Conservation (phyloP, 2,329 filamentous ascomycete species). For the Penicillium capsulatum region DNA sequence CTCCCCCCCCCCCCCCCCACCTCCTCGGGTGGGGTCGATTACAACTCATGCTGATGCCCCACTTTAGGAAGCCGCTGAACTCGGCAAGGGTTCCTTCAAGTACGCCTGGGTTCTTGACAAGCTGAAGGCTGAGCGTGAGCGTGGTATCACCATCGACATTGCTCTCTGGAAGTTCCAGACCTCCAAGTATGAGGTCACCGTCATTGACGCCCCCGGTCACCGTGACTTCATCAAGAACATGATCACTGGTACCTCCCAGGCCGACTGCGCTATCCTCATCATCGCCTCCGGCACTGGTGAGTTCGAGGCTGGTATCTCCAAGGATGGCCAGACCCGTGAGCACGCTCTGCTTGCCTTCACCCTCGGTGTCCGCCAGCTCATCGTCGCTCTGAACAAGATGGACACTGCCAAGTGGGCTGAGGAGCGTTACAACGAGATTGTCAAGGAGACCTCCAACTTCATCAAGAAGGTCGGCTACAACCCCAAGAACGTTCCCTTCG, state of each 20-base stretch:
- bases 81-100: constrained; percentile 99
- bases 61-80: constrained; percentile 87
- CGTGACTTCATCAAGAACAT: constrained; percentile 99
- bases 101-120: constrained; percentile 99
- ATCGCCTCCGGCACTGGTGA: constrained; percentile 99
- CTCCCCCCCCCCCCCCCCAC: neutral
- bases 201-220: constrained; percentile 98
- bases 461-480: constrained; percentile 99
- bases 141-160: constrained; percentile 99
- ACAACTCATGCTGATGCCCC: constrained; percentile 14
- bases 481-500: constrained; percentile 97
- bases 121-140: constrained; percentile 99
- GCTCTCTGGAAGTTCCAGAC: constrained; percentile 99
- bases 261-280: constrained; percentile 99
- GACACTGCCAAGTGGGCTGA: constrained; percentile 99
- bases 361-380: constrained; percentile 99
- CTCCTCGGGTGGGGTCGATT: neutral
- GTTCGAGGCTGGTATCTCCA: constrained; percentile 99
- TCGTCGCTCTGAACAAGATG: constrained; percentile 99
- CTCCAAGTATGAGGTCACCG: constrained; percentile 93
- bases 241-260: constrained; percentile 99
- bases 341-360: constrained; percentile 99
- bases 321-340: constrained; percentile 99
- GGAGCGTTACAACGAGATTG: constrained; percentile 95
- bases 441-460: constrained; percentile 99